Conservation (phyloP, 1,284 basidiomycete species). For the Calocybe gambosa region DNA sequence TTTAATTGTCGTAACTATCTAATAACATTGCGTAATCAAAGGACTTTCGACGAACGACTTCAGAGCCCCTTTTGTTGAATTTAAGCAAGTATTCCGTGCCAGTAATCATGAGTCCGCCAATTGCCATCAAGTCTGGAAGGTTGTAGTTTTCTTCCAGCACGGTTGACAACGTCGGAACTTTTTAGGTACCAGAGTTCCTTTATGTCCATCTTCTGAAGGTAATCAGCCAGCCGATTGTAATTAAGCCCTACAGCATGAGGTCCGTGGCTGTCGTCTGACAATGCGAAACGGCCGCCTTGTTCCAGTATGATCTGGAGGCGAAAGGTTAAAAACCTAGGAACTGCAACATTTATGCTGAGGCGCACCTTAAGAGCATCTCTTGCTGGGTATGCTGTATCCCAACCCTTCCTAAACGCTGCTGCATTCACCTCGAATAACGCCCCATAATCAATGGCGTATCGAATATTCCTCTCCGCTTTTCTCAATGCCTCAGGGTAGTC, state of each 20-base stretch:
- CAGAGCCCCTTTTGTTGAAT: not conserved
- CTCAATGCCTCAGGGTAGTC: slow-evolving; percentile 56
- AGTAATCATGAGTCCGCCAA: slow-evolving; percentile 58
- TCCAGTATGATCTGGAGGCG: slow-evolving; percentile 57
- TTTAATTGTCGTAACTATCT: not conserved
- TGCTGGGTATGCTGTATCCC: slow-evolving; percentile 82
- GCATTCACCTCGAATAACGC: slow-evolving; percentile 93
- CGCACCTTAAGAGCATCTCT: slow-evolving; percentile 70
- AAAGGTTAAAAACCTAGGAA: slow-evolving; percentile 5
- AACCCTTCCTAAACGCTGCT: slow-evolving; percentile 89
- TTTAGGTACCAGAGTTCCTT: slow-evolving; percentile 67
- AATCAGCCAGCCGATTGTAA: slow-evolving; percentile 64
- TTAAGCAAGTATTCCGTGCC: slow-evolving; percentile 24
- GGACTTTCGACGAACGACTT: not conserved
- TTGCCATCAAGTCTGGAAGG: slow-evolving; percentile 39
- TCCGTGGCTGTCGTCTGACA: slow-evolving; percentile 97
- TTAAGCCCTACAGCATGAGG: slow-evolving; percentile 85
- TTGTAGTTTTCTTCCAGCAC: slow-evolving; percentile 39
- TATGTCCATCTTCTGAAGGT: slow-evolving; percentile 61
- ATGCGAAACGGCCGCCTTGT: slow-evolving; percentile 67
- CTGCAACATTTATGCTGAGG: slow-evolving; percentile 1
- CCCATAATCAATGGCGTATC: slow-evolving; percentile 73
- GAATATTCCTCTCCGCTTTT: slow-evolving; percentile 74
- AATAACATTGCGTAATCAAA: too few species aligned
- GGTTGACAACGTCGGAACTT: slow-evolving; percentile 29